Percentiles rank a stretch among this genome's conserved stretches.
Conservation (phyloP, 768 basidiomycete genomes). For the Suillus discolor region DNA sequence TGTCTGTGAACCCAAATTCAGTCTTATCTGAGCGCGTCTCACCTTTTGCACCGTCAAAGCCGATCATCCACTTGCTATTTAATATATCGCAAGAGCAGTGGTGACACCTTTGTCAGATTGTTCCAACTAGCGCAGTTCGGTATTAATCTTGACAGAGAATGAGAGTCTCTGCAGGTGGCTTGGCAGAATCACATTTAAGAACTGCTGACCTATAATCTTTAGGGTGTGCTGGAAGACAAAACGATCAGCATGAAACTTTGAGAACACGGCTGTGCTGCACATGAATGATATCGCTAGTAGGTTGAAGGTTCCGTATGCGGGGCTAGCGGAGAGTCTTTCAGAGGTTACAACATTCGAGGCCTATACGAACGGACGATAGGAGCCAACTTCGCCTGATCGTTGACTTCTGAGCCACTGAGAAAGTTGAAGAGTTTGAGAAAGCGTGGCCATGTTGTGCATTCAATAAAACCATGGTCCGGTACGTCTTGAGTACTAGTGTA, state of each 20-base stretch:
- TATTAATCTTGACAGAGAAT: conserved; percentile 37
- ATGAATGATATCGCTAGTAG: conserved; percentile 27
- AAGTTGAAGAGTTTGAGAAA: conserved; percentile 16
- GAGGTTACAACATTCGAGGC: too few species aligned
- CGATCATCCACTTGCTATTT: conserved; percentile 12
- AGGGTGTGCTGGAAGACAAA: conserved; percentile 16
- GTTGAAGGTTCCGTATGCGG: conserved; percentile 19
- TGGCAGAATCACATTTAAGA: conserved; percentile 30
- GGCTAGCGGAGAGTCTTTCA: conserved; percentile 16
- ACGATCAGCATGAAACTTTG: background rate
- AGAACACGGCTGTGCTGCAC: conserved; percentile 1
- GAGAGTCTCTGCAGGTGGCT: conserved; percentile 21
- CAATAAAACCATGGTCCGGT: too few species aligned
- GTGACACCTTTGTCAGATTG: conserved; percentile 34
- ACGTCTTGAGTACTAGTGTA: too few species aligned
- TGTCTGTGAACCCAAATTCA: background rate
- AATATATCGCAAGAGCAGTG: conserved; percentile 9
- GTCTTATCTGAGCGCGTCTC: background rate
- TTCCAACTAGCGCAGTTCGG: conserved; percentile 36
- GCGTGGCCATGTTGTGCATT: conserved; percentile 17
- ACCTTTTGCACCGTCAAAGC: conserved; percentile 20
- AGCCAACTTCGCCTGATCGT: conserved; percentile 26
- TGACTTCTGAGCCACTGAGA: conserved; percentile 20
- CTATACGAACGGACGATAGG: too few species aligned
- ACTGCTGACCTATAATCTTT: conserved; percentile 26